These are phyloP conservation scores for Vitis riparia DNA, from an alignment of 164 flowering plant species.

Conservation along the genomic window DNA sequence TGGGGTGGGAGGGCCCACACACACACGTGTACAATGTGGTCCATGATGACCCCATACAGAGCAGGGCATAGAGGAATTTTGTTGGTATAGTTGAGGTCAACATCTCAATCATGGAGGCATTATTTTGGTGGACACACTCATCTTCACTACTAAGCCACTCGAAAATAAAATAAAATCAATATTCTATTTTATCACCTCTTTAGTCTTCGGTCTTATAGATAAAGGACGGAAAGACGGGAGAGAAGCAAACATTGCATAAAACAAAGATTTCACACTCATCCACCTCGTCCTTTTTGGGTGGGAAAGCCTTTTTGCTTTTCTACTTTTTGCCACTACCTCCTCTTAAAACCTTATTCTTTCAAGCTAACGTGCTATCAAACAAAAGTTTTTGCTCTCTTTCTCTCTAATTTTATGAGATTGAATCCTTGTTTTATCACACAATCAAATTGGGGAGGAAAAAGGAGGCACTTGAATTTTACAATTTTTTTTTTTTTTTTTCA, in stretches of 20 bases:
- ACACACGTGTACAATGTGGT: constrained; percentile 48
- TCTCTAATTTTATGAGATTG: too few species aligned
- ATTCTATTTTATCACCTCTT: background rate
- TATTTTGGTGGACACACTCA: constrained; percentile 29
- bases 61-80: constrained; percentile 20
- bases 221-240: background rate
- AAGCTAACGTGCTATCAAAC: constrained; percentile 4
- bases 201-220: constrained; percentile 2
- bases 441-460: too few species aligned
- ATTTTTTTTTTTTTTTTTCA: constrained; percentile 1
- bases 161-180: background rate
- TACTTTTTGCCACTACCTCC: constrained; percentile 10
- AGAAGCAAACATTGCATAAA: constrained; percentile 18
- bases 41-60: constrained; percentile 11
- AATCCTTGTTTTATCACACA: too few species aligned
- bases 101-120: constrained; percentile 38
- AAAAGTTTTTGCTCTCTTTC: background rate
- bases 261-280: constrained; percentile 23
- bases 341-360: background rate
- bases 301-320: constrained; percentile 11
- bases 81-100: constrained; percentile 34
- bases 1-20: constrained; percentile 22
- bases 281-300: background rate
- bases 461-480: too few species aligned
- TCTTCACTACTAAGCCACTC: constrained; percentile 16